Evolutionary conservation across 495 filamentous ascomycete species (phyloP), one percentile per base, ranked within the genome.

Genomic region (Penicillium steckii): DNA sequence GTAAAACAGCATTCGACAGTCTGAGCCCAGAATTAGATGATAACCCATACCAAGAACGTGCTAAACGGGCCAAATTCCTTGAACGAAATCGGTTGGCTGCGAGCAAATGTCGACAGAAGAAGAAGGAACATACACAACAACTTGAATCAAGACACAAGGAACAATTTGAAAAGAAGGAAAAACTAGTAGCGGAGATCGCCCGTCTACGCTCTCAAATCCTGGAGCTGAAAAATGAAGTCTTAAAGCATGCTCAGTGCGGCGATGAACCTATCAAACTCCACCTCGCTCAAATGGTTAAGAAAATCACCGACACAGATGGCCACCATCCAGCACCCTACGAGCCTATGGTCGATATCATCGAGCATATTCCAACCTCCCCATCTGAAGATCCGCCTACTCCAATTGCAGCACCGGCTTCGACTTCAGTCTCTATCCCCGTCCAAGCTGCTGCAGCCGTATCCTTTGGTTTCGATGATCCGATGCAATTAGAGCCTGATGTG

Each of bases 51-150:
- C 60, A 59, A 5, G 66, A 70, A 8, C 58, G 58, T 13, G 60
- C 55, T 3, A 71, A 73, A 44, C 65, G 72, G 8, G 68, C 68
- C 25, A 72, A 74, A 76, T 84, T 89, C 62, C 77, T 94, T 23
- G 88, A 94, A 61, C 82, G 88, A 21, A 96, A 96, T 60, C 82
- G 91, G 4, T 64, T 91, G 4, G 91, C 91, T 4, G 91, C 91
- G 0, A 89, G 82, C 68, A 96, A 95, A 59, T 95, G 90, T 62
- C 82, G 91, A 2, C 83, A 87, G 64, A 93, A 92, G 77, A 93
- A 94, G 70, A 95, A 93, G 64, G 81, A 85, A 55, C 85, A 83
- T 66, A 84, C 85, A 6, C 71, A 80, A 33, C 76, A 81, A 22
- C 71, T 89, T 3, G 83, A 88, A 53, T 55, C 41, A 3, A 62